These are phyloP conservation scores for Xylaria sp. DNA, from an alignment of 2,329 filamentous ascomycete species.

Conservation along the genomic window DNA sequence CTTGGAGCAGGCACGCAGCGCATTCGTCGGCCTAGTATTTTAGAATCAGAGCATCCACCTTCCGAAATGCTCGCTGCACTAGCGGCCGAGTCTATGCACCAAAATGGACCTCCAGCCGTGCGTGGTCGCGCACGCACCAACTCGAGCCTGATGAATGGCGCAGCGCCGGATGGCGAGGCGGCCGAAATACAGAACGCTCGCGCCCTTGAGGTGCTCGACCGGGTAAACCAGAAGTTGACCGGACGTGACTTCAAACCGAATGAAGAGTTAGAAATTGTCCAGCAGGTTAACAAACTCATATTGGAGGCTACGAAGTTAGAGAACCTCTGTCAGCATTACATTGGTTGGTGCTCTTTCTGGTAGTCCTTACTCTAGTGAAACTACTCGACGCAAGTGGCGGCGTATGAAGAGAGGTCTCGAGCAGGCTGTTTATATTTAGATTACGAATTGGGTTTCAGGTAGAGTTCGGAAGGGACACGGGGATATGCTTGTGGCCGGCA, in stretches of 20 bases:
- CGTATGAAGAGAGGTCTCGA: neutral
- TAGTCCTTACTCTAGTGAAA: conserved; percentile 52
- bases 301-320: conserved; percentile 95
- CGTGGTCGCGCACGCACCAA: conserved; percentile 69
- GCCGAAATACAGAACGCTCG: conserved; percentile 91
- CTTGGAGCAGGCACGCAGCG: conserved; percentile 61
- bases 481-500: conserved; percentile 1
- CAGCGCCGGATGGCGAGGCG: conserved; percentile 54
- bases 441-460: neutral
- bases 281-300: conserved; percentile 94
- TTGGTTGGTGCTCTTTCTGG: conserved; percentile 99
- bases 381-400: neutral
- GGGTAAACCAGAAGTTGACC: conserved; percentile 95
- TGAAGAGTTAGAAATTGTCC: conserved; percentile 84
- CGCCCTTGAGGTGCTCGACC: conserved; percentile 87
- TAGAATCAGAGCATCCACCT: conserved; percentile 70
- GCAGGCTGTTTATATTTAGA: conserved; percentile 1
- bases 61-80: conserved; percentile 65
- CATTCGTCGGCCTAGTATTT: conserved; percentile 73
- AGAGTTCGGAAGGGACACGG: conserved; percentile 8
- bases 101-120: conserved; percentile 57
- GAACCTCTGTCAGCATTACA: conserved; percentile 98
- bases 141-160: conserved; percentile 55
- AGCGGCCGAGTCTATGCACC: conserved; percentile 49
- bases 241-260: conserved; percentile 89